Conservation (phyloP, 306 rosid species). For the Astragalus membranaceus region DNA sequence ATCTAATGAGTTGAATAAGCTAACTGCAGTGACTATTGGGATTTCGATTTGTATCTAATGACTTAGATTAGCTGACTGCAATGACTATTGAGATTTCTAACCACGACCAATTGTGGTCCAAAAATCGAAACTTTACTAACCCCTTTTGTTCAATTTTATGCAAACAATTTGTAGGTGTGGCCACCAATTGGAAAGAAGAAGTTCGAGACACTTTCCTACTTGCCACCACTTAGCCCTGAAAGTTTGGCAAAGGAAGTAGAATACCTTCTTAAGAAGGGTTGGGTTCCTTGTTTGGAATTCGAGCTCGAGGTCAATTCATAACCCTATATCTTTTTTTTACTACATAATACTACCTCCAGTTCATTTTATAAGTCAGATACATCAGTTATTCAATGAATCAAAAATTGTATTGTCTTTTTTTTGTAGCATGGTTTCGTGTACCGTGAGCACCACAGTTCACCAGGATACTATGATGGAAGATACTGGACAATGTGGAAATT, state of each 20-base stretch:
- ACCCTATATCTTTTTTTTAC: neutral
- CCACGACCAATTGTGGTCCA: neutral
- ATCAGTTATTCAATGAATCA: no score
- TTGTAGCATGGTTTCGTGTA: constrained; percentile 30
- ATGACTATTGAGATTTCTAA: neutral
- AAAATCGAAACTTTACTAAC: neutral
- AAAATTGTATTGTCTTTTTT: neutral
- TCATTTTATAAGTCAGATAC: no score
- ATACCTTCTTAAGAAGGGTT: constrained; percentile 47
- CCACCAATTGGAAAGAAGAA: constrained; percentile 55
- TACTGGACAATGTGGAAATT: constrained; percentile 97
- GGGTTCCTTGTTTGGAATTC: constrained; percentile 86
- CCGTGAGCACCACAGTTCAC: constrained; percentile 58
- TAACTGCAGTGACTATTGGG: no score
- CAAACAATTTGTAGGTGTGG: constrained; percentile 62
- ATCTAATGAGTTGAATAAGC: no score
- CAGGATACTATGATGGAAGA: constrained; percentile 87
- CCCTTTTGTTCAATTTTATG: neutral
- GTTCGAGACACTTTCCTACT: constrained; percentile 90
- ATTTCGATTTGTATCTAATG: no score
- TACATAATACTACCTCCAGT: neutral
- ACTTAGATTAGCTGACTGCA: no score
- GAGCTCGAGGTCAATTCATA: constrained; percentile 35
- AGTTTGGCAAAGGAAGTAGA: constrained; percentile 47
- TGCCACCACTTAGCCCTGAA: neutral